phyloP scores from a whole-genome alignment of 2,329 filamentous ascomycete genomes.

The Reticulascus tulasneorum region DNA sequence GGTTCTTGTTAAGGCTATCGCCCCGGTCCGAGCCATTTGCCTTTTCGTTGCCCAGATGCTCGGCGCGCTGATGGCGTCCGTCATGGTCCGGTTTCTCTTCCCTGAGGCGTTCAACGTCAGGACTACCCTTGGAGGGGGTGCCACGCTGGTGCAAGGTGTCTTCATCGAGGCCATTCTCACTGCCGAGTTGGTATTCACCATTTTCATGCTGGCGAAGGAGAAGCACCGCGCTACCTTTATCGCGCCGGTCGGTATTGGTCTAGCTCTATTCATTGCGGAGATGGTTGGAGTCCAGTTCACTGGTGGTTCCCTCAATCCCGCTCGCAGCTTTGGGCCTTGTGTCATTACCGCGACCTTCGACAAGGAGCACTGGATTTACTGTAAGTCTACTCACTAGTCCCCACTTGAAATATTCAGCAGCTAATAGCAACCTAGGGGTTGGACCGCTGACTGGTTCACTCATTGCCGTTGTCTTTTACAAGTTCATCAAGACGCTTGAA shows the following conservation, averaged over 20 bases:
- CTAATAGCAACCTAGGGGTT: slow-evolving; percentile 20
- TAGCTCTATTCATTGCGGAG: slow-evolving; percentile 41
- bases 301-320: slow-evolving; percentile 44
- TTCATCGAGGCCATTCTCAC: slow-evolving; percentile 48
- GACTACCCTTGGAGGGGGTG: slow-evolving; percentile 35
- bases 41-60: slow-evolving; percentile 49
- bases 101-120: slow-evolving; percentile 37
- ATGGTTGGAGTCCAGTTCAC: slow-evolving; percentile 44
- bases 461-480: slow-evolving; percentile 31
- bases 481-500: slow-evolving; percentile 36
- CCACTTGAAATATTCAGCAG: slow-evolving; percentile 4
- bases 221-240: slow-evolving; percentile 45
- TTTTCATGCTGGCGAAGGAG: slow-evolving; percentile 49
- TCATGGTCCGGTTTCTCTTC: slow-evolving; percentile 37
- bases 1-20: slow-evolving; percentile 44
- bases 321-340: slow-evolving; percentile 41
- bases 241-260: slow-evolving; percentile 43
- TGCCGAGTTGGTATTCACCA: slow-evolving; percentile 42
- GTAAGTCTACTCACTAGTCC: slow-evolving; percentile 26
- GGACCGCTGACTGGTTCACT: slow-evolving; percentile 29
- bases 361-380: slow-evolving; percentile 45
- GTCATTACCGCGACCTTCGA: slow-evolving; percentile 38
- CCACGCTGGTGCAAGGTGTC: slow-evolving; percentile 39
- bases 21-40: slow-evolving; percentile 37
- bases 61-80: slow-evolving; percentile 39